Base-by-base conservation (phyloP, 768 basidiomycete genomes). In the Gloeopeniophorella convolvens region DNA sequence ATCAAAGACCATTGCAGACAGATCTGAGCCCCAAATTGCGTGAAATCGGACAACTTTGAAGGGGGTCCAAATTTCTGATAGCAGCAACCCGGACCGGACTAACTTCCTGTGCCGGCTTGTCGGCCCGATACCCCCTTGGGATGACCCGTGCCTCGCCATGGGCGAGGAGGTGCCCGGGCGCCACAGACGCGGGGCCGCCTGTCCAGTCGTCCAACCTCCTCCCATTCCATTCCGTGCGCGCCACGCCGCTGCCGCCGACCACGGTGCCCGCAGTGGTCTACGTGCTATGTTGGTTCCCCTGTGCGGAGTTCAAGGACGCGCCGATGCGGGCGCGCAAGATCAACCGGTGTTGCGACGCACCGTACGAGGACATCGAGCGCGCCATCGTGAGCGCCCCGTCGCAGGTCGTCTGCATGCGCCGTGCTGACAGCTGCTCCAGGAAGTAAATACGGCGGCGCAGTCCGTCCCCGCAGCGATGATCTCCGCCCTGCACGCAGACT, bases 61-160 rank as follows among this genome's bases (percentile, higher is more conserved):
- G n/a, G n/a, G n/a, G n/a, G n/a, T n/a, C n/a, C n/a, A n/a, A n/a
- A n/a, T n/a, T n/a, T n/a, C n/a, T n/a, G n/a, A n/a, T n/a, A n/a
- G n/a, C n/a, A n/a, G n/a, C n/a, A n/a, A n/a, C n/a, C n/a, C n/a
- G n/a, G n/a, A n/a, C n/a, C n/a, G n/a, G n/a, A n/a, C n/a, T n/a
- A n/a, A n/a, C n/a, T n/a, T n/a, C n/a, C n/a, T n/a, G n/a, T n/a
- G n/a, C n/a, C n/a, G n/a, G n/a, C n/a, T n/a, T n/a, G n/a, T n/a
- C n/a, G n/a, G n/a, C n/a, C n/a, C n/a, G n/a, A n/a, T n/a, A n/a
- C n/a, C n/a, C n/a, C 62, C 70, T 0, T 42, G 59, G 12, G 59
- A 72, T 45, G 78, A 79, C 56, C 72, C 75, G 3, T 72, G 70
- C 54, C 64, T 80, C 30, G 55, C 59, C 0, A 60, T 70, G 1